Evolutionary conservation across 1,284 basidiomycete genomes (phyloP), one percentile per base, ranked within the genome.

Genomic region (Austroboletus niveus): DNA sequence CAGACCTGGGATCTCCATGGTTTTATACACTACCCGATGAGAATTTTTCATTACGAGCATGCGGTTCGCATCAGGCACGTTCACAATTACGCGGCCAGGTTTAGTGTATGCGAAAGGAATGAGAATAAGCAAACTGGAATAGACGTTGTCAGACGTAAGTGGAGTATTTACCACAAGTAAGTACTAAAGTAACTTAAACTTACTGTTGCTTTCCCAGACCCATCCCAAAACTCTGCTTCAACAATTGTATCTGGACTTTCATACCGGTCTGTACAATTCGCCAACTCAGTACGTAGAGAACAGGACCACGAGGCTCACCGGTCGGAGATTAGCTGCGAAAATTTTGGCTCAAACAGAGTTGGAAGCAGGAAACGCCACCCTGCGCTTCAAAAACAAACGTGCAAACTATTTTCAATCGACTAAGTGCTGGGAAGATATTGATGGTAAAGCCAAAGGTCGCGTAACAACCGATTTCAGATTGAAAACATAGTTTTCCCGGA

Each of bases 1-100:
- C 32, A 4, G 17, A 17, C 32, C 7, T 69, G 72, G 20, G 77
- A 73, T 57, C 72, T 77, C 52, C 61, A 22, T 36, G 24, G 4
- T 36, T 44, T 47, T 47, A 52, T 54, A 54, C 45, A 39, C 20
- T 11, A 8, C 15, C 24, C 11, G 38, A 34, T 54, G 53, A 42
- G 49, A 53, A 38, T 31, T 41, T 36, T 27, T 40, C 17, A 6
- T 20, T 5, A 11, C 6, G 43, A 40, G 22, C 42, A 46, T 39
- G 30, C 22, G 48, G 48, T 40, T 34, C 42, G 12, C 29, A 12
- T 15, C 29, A 46, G 27, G 42, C 48, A 49, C 43, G 48, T 45
- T 34, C 35, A 20, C 42, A 35, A 40, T 40, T 17, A 20, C 38
- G 20, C 38, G 12, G 12, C 38, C 7, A 20, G 38, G 22, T 20